phyloP scores from a whole-genome alignment of 352 stramenopile species.

The Globisporangium alternatum region DNA sequence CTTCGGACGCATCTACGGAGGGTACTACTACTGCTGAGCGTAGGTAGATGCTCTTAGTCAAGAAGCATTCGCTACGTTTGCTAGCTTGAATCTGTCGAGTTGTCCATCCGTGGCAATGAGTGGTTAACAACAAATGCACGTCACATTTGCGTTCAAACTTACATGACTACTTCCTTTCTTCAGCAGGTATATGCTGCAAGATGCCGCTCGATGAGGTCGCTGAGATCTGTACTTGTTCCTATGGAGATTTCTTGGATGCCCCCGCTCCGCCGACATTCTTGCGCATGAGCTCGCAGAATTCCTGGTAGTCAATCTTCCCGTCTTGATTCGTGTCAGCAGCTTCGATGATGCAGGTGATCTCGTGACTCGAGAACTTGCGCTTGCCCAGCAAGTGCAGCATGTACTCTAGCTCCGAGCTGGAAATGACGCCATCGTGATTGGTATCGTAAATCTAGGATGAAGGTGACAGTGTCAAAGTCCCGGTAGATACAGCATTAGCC shows the following conservation, averaged over 20 bases:
- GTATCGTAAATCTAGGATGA: conserved; percentile 64
- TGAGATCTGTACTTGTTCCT: no score
- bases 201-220: no score
- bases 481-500: no score
- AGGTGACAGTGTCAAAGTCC: no score
- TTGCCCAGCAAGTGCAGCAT: conserved; percentile 65
- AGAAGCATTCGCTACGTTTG: not conserved
- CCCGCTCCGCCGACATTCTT: conserved; percentile 4
- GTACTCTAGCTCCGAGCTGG: conserved; percentile 55
- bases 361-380: conserved; percentile 34
- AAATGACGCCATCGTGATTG: conserved; percentile 73
- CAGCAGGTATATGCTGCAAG: no score
- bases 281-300: conserved; percentile 77
- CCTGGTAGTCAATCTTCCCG: conserved; percentile 82
- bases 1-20: conserved; percentile 18
- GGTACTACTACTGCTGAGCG: conserved; percentile 27
- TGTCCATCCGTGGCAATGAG: not conserved
- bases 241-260: not conserved
- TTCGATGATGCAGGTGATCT: conserved; percentile 61
- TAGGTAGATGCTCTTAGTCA: not conserved
- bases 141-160: not conserved
- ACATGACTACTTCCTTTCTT: not conserved
- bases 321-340: conserved; percentile 81
- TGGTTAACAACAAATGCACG: conserved; percentile 2
- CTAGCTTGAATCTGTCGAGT: not conserved